phyloP scores from a whole-genome alignment of 305 asterid species.

The Fraxinus ornus region DNA sequence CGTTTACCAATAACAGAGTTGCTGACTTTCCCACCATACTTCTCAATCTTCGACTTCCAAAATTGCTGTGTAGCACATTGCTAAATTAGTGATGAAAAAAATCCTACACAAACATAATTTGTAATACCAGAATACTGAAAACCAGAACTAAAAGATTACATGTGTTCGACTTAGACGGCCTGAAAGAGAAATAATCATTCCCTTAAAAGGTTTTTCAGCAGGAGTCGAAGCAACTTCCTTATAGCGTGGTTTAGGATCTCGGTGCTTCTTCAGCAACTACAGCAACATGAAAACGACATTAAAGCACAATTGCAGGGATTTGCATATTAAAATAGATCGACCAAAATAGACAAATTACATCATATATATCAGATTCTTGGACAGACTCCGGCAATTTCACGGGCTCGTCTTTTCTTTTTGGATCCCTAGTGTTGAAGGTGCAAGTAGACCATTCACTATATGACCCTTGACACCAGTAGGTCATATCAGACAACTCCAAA shows the following conservation, averaged over 20 bases:
- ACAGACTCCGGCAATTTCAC: constrained; percentile 62
- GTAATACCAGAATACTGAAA: not conserved
- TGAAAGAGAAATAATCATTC: constrained; percentile 65
- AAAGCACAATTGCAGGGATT: not conserved
- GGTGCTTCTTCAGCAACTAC: constrained; percentile 55
- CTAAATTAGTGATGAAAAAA: not conserved
- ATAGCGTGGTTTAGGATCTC: constrained; percentile 40
- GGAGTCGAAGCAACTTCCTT: not conserved
- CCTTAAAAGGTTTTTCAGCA: constrained; percentile 54
- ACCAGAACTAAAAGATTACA: constrained; percentile 29
- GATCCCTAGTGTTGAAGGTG: constrained; percentile 46
- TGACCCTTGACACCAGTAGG: constrained; percentile 52
- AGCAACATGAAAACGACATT: constrained; percentile 7
- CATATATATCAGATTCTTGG: constrained; percentile 37
- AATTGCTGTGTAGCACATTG: constrained; percentile 49
- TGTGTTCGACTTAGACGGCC: constrained; percentile 76
- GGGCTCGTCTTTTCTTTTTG: constrained; percentile 57
- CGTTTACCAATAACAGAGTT: constrained; percentile 62
- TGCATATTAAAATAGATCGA: not conserved
- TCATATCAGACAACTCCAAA: constrained; percentile 29
- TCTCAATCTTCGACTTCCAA: constrained; percentile 78
- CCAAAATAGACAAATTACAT: constrained; percentile 33
- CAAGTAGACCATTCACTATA: constrained; percentile 80
- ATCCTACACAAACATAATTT: not conserved
- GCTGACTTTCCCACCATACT: constrained; percentile 68